Conservation (phyloP, 139 green algal species). For the Zygnema cylindricum region DNA sequence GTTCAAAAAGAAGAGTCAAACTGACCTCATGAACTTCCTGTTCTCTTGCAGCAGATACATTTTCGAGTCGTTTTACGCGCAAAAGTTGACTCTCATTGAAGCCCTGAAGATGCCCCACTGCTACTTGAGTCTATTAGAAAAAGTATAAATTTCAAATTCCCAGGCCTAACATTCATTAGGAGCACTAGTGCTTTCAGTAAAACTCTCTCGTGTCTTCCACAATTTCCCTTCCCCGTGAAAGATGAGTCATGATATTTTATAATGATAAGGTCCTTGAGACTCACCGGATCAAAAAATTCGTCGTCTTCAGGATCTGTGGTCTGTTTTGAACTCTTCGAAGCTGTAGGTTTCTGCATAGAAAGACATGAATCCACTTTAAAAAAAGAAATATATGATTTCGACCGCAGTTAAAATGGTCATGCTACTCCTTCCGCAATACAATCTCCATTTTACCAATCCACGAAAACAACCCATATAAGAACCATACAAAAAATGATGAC, state of each 20-base stretch:
- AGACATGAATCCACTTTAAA: no score
- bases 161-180: no score
- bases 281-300: conserved; percentile 10
- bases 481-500: no score
- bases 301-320: not conserved
- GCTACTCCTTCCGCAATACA: no score
- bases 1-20: conserved; percentile 38
- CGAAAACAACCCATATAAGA: no score
- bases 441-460: no score
- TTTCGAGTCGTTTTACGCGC: conserved; percentile 31
- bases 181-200: no score
- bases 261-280: not conserved
- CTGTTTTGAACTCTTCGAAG: not conserved
- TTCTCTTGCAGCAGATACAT: conserved; percentile 37
- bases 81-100: conserved; percentile 44
- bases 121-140: not conserved
- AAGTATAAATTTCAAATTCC: not conserved
- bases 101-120: conserved; percentile 20
- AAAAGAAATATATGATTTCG: no score
- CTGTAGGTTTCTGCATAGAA: not conserved
- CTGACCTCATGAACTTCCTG: conserved; percentile 53
- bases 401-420: no score
- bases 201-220: no score
- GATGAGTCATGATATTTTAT: conserved; percentile 14
- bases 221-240: not conserved